Conservation (phyloP, 192 early-diverging fungal genomes). For the Backusella psychrophila region DNA sequence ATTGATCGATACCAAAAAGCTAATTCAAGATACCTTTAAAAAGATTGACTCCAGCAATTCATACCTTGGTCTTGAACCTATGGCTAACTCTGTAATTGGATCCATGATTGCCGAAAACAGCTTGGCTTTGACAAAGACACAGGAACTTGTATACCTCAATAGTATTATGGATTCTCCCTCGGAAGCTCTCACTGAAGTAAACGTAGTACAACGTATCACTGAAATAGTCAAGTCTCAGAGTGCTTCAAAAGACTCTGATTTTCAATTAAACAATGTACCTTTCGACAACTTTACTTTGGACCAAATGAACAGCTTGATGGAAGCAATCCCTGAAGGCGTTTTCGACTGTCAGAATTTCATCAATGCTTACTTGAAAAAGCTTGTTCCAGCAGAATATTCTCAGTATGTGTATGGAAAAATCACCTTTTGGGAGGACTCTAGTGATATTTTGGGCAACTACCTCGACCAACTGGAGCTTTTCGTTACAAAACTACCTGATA, state of each 20-base stretch:
- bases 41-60: background rate
- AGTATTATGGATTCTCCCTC: background rate
- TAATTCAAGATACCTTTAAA: background rate
- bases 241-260: background rate
- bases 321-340: slow-evolving; percentile 1
- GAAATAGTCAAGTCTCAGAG: background rate
- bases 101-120: background rate
- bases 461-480: background rate
- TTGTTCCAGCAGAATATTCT: slow-evolving; percentile 5
- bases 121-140: background rate
- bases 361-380: slow-evolving; percentile 4
- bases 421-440: slow-evolving; percentile 11
- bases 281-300: slow-evolving; percentile 11
- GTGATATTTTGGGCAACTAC: background rate
- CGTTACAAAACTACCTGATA: background rate
- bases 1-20: background rate
- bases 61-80: background rate
- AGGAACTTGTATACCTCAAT: background rate
- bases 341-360: background rate
- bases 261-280: background rate
- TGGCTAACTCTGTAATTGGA: background rate
- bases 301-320: slow-evolving; percentile 13
- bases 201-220: background rate
- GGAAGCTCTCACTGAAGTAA: background rate
- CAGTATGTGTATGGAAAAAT: background rate